A percentile compares a stretch with the other conserved stretches of the same genome.
These are phyloP conservation scores for Rhizopogon salebrosus DNA, from an alignment of 768 basidiomycete species.

Conservation along the genomic window DNA sequence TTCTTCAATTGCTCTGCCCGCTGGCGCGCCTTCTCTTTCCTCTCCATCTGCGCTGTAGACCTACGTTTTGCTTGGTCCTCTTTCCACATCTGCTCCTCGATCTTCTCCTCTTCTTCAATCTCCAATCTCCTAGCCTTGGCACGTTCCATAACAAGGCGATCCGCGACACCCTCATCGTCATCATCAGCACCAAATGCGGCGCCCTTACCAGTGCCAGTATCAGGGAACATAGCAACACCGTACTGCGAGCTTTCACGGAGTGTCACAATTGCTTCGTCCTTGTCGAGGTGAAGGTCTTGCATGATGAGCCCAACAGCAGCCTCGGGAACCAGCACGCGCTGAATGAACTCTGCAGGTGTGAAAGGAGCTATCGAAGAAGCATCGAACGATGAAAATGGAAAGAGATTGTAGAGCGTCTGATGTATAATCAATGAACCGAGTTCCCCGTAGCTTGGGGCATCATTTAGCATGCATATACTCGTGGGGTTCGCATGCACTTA, in stretches of 20 bases:
- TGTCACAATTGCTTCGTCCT: constrained; percentile 48
- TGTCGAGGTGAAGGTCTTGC: constrained; percentile 55
- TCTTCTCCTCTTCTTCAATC: constrained; percentile 35
- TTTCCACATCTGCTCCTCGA: constrained; percentile 24
- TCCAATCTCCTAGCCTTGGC: constrained; percentile 36
- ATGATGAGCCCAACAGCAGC: constrained; percentile 77
- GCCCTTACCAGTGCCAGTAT: constrained; percentile 26
- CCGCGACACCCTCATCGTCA: constrained; percentile 30
- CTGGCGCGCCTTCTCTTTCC: constrained; percentile 16
- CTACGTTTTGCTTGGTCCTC: constrained; percentile 19
- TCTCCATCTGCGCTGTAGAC: constrained; percentile 10
- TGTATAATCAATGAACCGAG: constrained; percentile 78
- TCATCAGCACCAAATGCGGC: constrained; percentile 30
- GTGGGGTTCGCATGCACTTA: constrained; percentile 36
- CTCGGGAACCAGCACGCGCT: constrained; percentile 87
- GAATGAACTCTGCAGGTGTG: constrained; percentile 69
- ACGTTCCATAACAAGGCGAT: constrained; percentile 40
- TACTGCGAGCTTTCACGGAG: constrained; percentile 76
- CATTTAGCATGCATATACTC: background rate
- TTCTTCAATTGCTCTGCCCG: constrained; percentile 13
- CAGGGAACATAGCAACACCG: constrained; percentile 82
- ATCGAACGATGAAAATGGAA: constrained; percentile 58
- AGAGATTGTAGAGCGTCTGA: constrained; percentile 69
- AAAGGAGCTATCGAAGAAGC: constrained; percentile 57
- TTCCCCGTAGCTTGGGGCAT: constrained; percentile 71